Evolutionary conservation across 208 protist species (phyloP), one percentile per base, ranked within the genome.

Genomic region (Crithidia brevicula): DNA sequence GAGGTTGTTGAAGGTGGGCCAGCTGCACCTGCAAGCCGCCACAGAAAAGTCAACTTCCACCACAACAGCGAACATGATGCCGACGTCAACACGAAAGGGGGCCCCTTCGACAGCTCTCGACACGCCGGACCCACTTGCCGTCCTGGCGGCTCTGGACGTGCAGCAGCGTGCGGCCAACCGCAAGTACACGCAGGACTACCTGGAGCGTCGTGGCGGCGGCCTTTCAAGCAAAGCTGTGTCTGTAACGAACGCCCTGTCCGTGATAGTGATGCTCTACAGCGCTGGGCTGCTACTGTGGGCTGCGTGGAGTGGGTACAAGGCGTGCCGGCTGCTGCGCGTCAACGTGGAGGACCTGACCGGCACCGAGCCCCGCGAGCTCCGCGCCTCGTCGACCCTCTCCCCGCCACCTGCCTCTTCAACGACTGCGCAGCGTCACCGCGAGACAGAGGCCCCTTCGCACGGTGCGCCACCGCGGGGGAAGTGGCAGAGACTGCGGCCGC

Each of bases 301-400:
- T 6, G 73, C 53, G 43, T 72, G 63, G 47, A 73, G 73, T 23
- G 54, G 73, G 30, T 79, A 65, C 56, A 15, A 27, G 47, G 73
- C 57, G 60, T 73, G 60, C 22, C 61, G 66, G 22, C 33, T 25
- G 36, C 66, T 79, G 34, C 49, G 66, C 16, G 59, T 79, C 4
- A 73, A 72, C 66, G 47, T 73, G 22, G 66, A 63, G 3, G 64
- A 73, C 15, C 36, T 79, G 16, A 67, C 43, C 10, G 13, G 33
- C 0, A 68, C 63, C n/a, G 56, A 40, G 28, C 66, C 60, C 0
- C 60, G 23, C 5, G 67, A 79, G 4, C 33, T 59, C 43, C 43
- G 68, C 43, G 31, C 31, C 36, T 20, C 49, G 22, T 36, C 20
- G 2, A 15, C 46, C n/a, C 13, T 13, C 7, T 15, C 2, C 42